Evolutionary conservation across 305 asterid species (phyloP), one percentile per base, ranked within the genome.

Genomic region (Ajuga reptans): DNA sequence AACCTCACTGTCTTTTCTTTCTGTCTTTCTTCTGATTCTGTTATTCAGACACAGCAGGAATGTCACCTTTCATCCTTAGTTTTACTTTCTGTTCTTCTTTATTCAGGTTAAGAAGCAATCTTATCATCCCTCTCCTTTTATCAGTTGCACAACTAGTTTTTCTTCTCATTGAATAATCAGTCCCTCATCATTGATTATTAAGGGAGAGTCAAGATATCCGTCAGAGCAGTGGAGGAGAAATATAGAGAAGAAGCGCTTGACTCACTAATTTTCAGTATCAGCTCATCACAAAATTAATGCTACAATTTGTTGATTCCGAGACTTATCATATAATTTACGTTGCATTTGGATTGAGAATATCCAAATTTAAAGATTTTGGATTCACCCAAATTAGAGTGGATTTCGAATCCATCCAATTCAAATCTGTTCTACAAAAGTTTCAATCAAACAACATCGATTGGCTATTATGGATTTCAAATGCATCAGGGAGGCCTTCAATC

Each of bases 171-270:
- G 50, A 4, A 10, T 11, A 3, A 42, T 42, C 15, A 9, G 16
- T 42, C 11, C 12, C 50, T 43, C 15, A 43, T 57, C 24, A 46
- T 42, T 21, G 27, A 21, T 21, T 21, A 21, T 21, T 21, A n/a
- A n/a, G 27, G 2, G 27, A 21, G 27, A 21, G 27, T 21, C 27
- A 21, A 21, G 27, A 21, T 21, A 21, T 61, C 63, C n/a, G 58
- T 69, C 16, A 52, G 64, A 70, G 41, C 65, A 42, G 46, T 36
- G 52, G 63, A 67, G 36, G 63, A 72, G 67, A 58, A 15, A 42
- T 31, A 16, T 45, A 24, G 36, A 0, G 3, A 31, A 31, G 4
- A 31, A 58, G 59, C 21, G 21, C 53, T 46, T n/a, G 47, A 39
- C 54, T 46, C 31, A 15, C 21, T 73, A 8, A 41, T 65, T 42